Base-by-base conservation (phyloP, 495 filamentous ascomycete genomes). In the Neurospora sp. region DNA sequence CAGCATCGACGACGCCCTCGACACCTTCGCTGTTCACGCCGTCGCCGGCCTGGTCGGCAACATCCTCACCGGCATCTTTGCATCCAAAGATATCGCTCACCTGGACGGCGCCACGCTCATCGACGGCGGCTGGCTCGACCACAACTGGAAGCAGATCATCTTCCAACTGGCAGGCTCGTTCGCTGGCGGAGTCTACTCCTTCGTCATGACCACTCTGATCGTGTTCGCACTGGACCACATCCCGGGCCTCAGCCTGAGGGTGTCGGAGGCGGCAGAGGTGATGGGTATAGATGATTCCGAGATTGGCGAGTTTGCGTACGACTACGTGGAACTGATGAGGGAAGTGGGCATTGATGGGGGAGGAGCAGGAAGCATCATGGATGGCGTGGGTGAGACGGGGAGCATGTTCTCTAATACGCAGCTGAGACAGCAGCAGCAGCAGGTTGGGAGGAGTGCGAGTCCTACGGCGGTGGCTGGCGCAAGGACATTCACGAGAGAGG, bases 221-320 rank as follows among this genome's bases (percentile, higher is more conserved):
- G 88, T 97, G 40, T 93, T 96, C 79, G 59, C 96, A 73, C 89
- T 97, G 82, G 96, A 97, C 80, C 85, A 95, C 72, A 89, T 97
- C 46, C 94, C 95, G 3, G 92, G 93, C 14, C 85, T 97, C 20
- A 88, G 87, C 74, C 90, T 98, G 69, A 92, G 95, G 61, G 91
- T 91, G 0, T 84, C 84, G 20, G 93, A 97, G 79, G 93, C 96
- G 73, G 91, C 93, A 40, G 95, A 98, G 82, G 90, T 97, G 44
- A 84, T 94, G 70, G 95, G 95, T 75, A 94, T 97, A 73, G 95
- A 98, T 79, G 95, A 98, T 79, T 90, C 92, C 39, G 94, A 98
- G 84, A 95, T 98, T 79, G 95, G 95, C 80, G 95, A 98, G 85
- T 98, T 97, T 82, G 94, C 95, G 37, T 98, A 98, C 78, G 94